Conservation (phyloP, 2,329 filamentous ascomycete genomes). For the Pseudocercospora pini-densiflorae region DNA sequence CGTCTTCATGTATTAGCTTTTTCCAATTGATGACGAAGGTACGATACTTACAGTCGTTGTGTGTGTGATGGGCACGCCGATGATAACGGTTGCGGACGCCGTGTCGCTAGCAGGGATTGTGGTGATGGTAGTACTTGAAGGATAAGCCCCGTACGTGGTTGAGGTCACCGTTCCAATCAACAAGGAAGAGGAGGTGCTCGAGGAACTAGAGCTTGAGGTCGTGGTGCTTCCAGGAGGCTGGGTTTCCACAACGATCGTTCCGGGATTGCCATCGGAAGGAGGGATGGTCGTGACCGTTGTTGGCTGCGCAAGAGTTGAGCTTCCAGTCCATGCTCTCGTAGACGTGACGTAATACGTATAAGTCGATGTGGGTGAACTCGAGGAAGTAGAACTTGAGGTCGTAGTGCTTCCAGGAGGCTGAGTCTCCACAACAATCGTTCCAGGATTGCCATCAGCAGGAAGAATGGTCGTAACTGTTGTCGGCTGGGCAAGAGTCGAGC, state of each 20-base stretch:
- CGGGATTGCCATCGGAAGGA: not conserved
- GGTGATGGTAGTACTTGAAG: conserved; percentile 5
- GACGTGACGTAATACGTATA: not conserved
- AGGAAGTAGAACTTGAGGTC: not conserved
- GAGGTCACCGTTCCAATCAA: not conserved
- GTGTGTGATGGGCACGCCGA: conserved; percentile 2
- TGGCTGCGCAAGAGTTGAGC: not conserved
- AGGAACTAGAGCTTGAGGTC: not conserved
- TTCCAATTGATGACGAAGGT: not conserved
- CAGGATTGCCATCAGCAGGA: not conserved
- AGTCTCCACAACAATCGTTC: not conserved
- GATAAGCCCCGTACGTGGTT: conserved; percentile 8
- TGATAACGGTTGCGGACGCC: conserved; percentile 7
- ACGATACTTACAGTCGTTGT: conserved; percentile 5
- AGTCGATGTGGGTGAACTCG: not conserved
- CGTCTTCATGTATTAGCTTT: not conserved
- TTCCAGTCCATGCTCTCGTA: not conserved
- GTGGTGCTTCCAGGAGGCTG: not conserved
- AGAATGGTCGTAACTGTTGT: conserved; percentile 12
- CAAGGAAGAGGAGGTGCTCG: too few relatives aligned
- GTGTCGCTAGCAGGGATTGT: conserved; percentile 7
- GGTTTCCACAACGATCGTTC: not conserved
- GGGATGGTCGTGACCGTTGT: conserved; percentile 12
- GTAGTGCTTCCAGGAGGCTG: not conserved
- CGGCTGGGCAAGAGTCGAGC: not conserved